Evolutionary conservation across 2,329 filamentous ascomycete genomes (phyloP).

Genomic region (Sarocladiaceae sp.): DNA sequence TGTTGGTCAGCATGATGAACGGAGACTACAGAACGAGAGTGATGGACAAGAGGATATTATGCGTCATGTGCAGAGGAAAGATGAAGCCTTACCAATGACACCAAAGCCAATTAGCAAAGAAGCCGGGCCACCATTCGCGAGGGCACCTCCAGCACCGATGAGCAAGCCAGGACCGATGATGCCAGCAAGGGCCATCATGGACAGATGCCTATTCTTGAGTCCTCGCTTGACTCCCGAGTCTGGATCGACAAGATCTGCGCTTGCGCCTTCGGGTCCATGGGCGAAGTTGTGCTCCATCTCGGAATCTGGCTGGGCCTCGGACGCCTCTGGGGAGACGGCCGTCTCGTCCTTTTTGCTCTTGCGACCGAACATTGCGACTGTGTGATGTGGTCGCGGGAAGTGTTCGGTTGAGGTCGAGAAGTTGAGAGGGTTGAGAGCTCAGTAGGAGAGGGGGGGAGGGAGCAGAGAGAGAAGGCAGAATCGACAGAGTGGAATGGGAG

Average conservation of each 20-base stretch:
- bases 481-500: neutral
- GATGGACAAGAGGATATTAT: too few species aligned
- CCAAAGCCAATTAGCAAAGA: conserved; percentile 68
- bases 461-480: neutral
- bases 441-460: neutral
- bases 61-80: neutral
- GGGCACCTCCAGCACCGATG: conserved; percentile 63
- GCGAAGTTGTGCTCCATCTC: conserved; percentile 3
- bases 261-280: conserved; percentile 13
- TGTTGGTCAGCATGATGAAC: conserved; percentile 18
- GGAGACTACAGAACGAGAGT: too few species aligned
- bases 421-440: neutral
- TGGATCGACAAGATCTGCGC: conserved; percentile 45
- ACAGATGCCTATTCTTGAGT: conserved; percentile 60
- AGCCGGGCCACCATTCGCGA: conserved; percentile 63
- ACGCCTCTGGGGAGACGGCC: conserved; percentile 2
- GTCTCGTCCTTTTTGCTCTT: conserved; percentile 1
- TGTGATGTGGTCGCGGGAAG: neutral
- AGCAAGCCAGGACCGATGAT: conserved; percentile 66
- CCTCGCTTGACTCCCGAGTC: conserved; percentile 62
- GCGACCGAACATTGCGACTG: conserved; percentile 2
- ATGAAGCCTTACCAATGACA: conserved; percentile 46
- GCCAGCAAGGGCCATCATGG: conserved; percentile 58
- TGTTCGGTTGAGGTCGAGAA: neutral
- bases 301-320: conserved; percentile 5